These are phyloP conservation scores for Sophora flavescens DNA, from an alignment of 306 rosid species.

Conservation along the genomic window DNA sequence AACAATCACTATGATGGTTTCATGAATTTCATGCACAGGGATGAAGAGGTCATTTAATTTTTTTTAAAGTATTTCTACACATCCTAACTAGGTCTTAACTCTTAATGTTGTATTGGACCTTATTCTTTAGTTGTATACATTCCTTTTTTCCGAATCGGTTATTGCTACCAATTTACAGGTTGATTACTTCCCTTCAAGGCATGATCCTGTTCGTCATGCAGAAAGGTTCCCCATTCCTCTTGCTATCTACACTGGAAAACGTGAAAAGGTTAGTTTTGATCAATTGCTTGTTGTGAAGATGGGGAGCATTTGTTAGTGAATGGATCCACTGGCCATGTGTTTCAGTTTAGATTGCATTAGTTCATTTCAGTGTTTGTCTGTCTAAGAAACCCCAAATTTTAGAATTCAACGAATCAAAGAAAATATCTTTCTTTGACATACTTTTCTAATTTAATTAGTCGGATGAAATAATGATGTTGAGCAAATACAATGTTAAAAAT, in stretches of 20 bases:
- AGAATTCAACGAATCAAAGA: too few relatives aligned
- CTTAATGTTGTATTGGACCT: constrained; percentile 1
- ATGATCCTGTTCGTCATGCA: constrained; percentile 83
- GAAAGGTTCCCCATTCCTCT: constrained; percentile 77
- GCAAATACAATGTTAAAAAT: background rate
- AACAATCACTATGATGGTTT: constrained; percentile 94
- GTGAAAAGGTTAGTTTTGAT: constrained; percentile 76
- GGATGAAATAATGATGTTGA: background rate
- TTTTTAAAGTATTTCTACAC: constrained; percentile 25
- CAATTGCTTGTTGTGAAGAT: constrained; percentile 18
- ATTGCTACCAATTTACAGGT: constrained; percentile 58
- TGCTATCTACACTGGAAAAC: constrained; percentile 55
- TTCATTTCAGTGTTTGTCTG: background rate
- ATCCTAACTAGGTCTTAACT: constrained; percentile 7
- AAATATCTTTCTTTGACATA: background rate
- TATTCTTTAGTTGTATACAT: constrained; percentile 1
- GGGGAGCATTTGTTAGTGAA: constrained; percentile 10
- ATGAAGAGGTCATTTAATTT: constrained; percentile 70
- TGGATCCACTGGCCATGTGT: constrained; percentile 27
- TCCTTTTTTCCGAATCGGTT: constrained; percentile 20
- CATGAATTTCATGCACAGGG: constrained; percentile 96
- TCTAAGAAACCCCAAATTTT: too few relatives aligned
- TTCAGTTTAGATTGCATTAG: background rate
- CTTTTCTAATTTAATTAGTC: background rate
- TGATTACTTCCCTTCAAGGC: constrained; percentile 92